Percentiles rank a stretch among this genome's conserved stretches.
These are phyloP conservation scores for Neurospora sp. DNA, from an alignment of 2,329 filamentous ascomycete species.

Conservation along the genomic window DNA sequence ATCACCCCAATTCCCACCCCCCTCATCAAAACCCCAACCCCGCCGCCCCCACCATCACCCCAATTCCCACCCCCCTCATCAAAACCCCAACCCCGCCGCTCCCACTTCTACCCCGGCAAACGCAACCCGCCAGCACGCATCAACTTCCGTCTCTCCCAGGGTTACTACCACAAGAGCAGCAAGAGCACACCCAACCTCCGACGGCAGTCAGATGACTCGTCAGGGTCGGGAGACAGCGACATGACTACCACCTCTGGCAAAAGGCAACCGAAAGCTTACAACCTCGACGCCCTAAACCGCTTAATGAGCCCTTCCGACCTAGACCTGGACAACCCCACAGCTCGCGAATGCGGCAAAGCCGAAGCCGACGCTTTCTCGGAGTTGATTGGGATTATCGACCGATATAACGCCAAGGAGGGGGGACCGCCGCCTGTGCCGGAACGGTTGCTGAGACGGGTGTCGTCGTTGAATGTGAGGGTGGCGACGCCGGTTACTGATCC, in stretches of 20 bases:
- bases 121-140: neutral
- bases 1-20: too few species aligned
- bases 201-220: neutral
- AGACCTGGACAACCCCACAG: neutral
- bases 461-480: neutral
- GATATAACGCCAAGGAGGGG: conserved; percentile 1
- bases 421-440: conserved; percentile 1
- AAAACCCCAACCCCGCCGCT: neutral
- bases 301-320: neutral
- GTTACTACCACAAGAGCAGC: neutral
- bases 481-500: neutral
- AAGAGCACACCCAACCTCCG: neutral
- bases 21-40: too few species aligned
- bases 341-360: neutral
- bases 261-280: neutral
- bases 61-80: neutral
- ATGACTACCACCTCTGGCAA: neutral
- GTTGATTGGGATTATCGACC: neutral
- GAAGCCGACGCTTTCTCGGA: neutral
- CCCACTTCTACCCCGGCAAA: neutral
- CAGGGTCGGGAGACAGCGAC: neutral
- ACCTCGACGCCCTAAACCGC: neutral
- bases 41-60: too few species aligned
- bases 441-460: neutral
- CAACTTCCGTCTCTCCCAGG: neutral